Conservation (phyloP, 306 rosid genomes). For the Cotoneaster glaucophyllus region DNA sequence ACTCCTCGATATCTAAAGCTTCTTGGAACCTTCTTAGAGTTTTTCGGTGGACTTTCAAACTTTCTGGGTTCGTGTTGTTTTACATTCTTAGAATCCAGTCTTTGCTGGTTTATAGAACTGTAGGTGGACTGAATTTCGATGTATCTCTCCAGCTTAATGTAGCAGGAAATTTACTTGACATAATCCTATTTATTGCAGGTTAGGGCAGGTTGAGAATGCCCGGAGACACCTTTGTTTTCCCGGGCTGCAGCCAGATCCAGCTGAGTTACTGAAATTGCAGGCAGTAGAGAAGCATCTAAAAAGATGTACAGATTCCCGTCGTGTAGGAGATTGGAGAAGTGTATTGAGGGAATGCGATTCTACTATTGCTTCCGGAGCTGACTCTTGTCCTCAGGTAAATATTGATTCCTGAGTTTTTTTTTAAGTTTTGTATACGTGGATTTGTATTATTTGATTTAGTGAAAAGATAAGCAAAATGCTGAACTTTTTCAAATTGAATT, state of each 20-base stretch:
- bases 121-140: not conserved
- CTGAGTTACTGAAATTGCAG: constrained; percentile 66
- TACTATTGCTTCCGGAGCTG: constrained; percentile 64
- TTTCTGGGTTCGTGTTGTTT: not conserved
- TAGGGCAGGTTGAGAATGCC: constrained; percentile 86
- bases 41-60: not conserved
- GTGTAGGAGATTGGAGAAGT: constrained; percentile 73
- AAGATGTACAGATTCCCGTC: constrained; percentile 69
- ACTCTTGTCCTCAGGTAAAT: constrained; percentile 73
- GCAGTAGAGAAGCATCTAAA: constrained; percentile 62
- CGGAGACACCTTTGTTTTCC: constrained; percentile 55
- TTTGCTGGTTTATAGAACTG: not conserved
- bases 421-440: not conserved
- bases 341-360: constrained; percentile 65
- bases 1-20: not conserved
- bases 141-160: not conserved
- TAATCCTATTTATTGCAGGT: constrained; percentile 37
- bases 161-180: not conserved
- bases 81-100: not conserved
- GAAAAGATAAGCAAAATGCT: constrained; percentile 21
- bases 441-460: not conserved
- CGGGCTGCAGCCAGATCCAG: constrained; percentile 45
- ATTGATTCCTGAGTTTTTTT: not conserved
- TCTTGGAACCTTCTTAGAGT: not conserved
- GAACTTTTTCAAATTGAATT: constrained; percentile 64